phyloP scores from a whole-genome alignment of 805 yeast genomes.

The Danielia oregonensis region DNA sequence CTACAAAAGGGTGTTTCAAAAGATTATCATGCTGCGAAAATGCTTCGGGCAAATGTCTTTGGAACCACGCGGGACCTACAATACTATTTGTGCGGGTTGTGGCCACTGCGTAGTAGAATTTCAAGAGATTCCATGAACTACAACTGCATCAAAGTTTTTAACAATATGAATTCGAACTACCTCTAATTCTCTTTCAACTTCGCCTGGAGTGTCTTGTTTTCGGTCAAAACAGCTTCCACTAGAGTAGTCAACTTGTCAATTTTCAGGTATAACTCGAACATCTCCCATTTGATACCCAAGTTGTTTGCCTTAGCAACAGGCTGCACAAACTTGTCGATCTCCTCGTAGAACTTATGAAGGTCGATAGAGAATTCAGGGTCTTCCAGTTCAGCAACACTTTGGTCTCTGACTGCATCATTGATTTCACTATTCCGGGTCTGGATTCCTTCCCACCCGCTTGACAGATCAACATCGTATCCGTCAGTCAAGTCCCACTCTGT shows the following conservation, averaged over 20 bases:
- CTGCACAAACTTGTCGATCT: constrained; percentile 50
- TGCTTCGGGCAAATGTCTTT: too few species aligned
- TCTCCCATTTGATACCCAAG: constrained; percentile 62
- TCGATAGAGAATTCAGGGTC: constrained; percentile 68
- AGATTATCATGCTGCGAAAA: too few species aligned
- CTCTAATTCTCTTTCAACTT: background rate
- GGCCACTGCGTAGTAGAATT: too few species aligned
- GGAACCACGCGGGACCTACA: too few species aligned
- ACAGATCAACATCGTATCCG: constrained; percentile 48
- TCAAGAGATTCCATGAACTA: too few species aligned
- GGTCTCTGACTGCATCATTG: constrained; percentile 39
- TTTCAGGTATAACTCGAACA: constrained; percentile 50
- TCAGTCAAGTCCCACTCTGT: constrained; percentile 82
- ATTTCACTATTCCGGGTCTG: constrained; percentile 38
- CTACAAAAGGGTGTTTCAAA: too few species aligned
- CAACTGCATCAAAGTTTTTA: too few species aligned
- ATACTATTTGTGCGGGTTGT: background rate
- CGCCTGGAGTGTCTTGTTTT: constrained; percentile 24
- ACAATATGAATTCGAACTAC: background rate
- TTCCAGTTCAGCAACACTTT: constrained; percentile 57
- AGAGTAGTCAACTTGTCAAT: constrained; percentile 43
- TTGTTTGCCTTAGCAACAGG: constrained; percentile 55
- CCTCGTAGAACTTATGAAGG: constrained; percentile 45
- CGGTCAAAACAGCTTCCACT: constrained; percentile 36
- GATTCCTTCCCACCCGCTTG: constrained; percentile 33